Evolutionary conservation across 139 green algal species (phyloP).

Genomic region (Pleodorina starrii): DNA sequence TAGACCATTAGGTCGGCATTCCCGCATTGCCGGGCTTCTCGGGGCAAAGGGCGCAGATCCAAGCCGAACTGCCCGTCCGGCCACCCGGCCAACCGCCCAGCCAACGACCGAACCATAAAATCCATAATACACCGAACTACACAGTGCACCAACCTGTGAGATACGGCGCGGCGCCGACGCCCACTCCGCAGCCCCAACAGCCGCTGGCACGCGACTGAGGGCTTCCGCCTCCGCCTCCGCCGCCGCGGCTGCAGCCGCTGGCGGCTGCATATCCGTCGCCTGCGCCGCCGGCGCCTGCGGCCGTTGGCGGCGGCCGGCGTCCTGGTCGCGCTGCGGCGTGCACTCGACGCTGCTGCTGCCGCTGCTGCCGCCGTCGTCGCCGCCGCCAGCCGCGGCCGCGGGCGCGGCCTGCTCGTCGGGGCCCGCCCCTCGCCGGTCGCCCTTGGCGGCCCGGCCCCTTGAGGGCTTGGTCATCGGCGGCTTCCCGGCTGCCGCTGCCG

Average conservation of each 20-base stretch:
- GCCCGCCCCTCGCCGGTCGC: no score
- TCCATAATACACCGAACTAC: no score
- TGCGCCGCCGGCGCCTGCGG: background rate
- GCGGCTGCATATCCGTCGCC: background rate
- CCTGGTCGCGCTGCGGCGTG: constrained; percentile 20
- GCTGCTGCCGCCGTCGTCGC: background rate
- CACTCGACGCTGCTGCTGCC: constrained; percentile 2
- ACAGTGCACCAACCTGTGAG: constrained; percentile 3
- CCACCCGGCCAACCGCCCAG: no score
- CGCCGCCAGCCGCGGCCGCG: background rate
- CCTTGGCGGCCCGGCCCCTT: background rate
- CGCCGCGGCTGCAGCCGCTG: background rate
- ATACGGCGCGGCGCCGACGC: background rate
- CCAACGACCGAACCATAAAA: no score
- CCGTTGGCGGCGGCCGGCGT: background rate
- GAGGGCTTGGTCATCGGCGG: background rate
- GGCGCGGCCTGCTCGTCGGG: background rate
- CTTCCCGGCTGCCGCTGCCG: background rate
- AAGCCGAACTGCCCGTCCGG: no score
- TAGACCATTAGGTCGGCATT: no score
- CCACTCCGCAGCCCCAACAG: no score
- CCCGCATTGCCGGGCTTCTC: no score
- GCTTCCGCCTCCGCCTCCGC: background rate
- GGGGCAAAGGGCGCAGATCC: no score
- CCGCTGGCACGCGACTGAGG: background rate